Evolutionary conservation across 371 early-diverging fungal genomes (phyloP).

Genomic region (Umbelopsis sp.): DNA sequence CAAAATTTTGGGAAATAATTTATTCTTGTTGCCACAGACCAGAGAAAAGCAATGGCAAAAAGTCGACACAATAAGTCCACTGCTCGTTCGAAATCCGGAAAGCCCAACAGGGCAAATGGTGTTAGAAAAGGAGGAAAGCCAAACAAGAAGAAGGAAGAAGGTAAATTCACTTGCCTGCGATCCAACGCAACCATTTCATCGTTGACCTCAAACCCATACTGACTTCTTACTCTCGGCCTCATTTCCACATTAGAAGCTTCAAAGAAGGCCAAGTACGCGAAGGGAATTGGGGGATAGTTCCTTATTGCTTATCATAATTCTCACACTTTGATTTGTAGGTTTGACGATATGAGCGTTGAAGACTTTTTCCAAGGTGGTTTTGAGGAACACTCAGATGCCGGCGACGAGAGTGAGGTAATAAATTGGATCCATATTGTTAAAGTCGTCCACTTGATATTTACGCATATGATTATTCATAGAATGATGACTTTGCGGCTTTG

Average conservation of each 20-base stretch:
- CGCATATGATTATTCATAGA: background rate
- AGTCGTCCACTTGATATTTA: background rate
- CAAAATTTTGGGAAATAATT: background rate
- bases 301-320: background rate
- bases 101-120: background rate
- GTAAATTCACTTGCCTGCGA: background rate
- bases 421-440: too few relatives aligned
- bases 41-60: constrained; percentile 2
- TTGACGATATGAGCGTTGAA: constrained; percentile 21
- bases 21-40: background rate
- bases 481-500: constrained; percentile 17
- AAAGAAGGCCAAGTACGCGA: background rate
- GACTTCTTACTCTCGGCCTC: background rate
- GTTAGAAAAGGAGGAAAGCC: background rate
- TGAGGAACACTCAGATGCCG: background rate
- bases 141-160: background rate
- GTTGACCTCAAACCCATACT: background rate
- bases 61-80: background rate
- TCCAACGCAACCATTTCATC: background rate
- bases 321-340: constrained; percentile 5
- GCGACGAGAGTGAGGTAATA: constrained; percentile 5
- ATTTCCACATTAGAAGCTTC: background rate
- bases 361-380: constrained; percentile 23
- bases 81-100: background rate
- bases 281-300: too few relatives aligned